Percentiles rank a stretch among this genome's conserved stretches.
These are phyloP conservation scores for Epichloe amarillans DNA, from an alignment of 2,329 filamentous ascomycete genomes.

Conservation along the genomic window DNA sequence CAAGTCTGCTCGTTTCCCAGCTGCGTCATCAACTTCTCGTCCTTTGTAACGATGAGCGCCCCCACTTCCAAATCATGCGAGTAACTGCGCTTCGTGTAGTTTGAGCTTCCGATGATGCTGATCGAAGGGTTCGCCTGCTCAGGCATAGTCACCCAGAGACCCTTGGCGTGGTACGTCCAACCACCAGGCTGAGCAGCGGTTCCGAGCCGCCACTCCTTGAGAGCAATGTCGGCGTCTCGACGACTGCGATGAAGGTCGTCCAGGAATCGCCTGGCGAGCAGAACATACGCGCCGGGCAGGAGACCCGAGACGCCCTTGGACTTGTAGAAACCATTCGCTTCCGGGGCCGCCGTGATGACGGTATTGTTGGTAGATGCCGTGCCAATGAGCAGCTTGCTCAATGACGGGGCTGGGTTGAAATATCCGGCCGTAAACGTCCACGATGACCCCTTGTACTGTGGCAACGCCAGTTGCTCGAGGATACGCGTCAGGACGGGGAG, in stretches of 20 bases:
- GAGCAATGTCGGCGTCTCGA: conserved; percentile 43
- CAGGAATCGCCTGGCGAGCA: conserved; percentile 73
- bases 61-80: conserved; percentile 84
- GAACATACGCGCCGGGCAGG: conserved; percentile 81
- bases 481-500: conserved; percentile 68
- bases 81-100: conserved; percentile 92
- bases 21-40: conserved; percentile 55
- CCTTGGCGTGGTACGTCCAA: conserved; percentile 98
- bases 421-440: conserved; percentile 98
- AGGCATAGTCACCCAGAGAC: conserved; percentile 74
- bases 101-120: conserved; percentile 79
- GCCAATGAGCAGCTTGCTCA: conserved; percentile 66
- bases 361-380: conserved; percentile 60
- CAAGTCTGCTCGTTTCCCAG: conserved; percentile 70
- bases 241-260: conserved; percentile 36
- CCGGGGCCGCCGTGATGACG: conserved; percentile 82
- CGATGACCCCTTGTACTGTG: conserved; percentile 52
- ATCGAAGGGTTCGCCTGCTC: conserved; percentile 55
- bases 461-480: conserved; percentile 50
- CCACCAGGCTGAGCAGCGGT: conserved; percentile 68
- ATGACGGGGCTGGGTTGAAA: conserved; percentile 85
- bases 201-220: conserved; percentile 82
- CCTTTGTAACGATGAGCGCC: conserved; percentile 68
- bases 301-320: conserved; percentile 81
- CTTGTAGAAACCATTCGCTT: conserved; percentile 90